A percentile compares a stretch with the other conserved stretches of the same genome.
Conservation (phyloP, 768 basidiomycete species). For the Leucosporidium creatinivorum region DNA sequence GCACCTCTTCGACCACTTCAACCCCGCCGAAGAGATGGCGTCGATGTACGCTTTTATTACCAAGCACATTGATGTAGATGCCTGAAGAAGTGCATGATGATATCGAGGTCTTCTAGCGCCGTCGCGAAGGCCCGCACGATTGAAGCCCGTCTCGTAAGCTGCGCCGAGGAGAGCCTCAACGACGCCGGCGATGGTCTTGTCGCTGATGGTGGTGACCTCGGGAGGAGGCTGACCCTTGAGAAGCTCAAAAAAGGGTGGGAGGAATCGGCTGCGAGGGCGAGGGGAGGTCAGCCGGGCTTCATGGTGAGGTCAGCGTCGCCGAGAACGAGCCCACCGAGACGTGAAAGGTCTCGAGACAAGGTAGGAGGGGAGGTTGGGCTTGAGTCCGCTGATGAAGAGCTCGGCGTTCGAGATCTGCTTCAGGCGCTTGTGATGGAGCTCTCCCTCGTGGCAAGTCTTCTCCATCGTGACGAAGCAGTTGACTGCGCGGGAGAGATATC, state of each 20-base stretch:
- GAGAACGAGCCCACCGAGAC: background rate
- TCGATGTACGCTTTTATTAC: background rate
- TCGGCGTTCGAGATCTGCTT: slow-evolving; percentile 67
- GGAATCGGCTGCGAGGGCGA: background rate
- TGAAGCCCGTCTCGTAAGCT: slow-evolving; percentile 12
- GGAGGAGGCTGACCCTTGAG: background rate
- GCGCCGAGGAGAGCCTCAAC: slow-evolving; percentile 1
- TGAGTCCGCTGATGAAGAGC: slow-evolving; percentile 47
- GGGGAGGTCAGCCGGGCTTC: too few species aligned
- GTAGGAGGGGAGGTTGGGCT: slow-evolving; percentile 1
- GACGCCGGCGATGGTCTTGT: slow-evolving; percentile 11
- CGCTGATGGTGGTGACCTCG: background rate
- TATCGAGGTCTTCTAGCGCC: too few species aligned
- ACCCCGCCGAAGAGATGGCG: background rate
- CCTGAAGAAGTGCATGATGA: too few species aligned
- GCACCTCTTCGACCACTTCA: background rate
- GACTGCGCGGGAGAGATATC: too few species aligned
- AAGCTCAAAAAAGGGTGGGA: slow-evolving; percentile 7
- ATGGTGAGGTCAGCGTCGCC: too few species aligned
- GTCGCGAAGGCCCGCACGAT: background rate
- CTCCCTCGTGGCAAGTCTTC: slow-evolving; percentile 56
- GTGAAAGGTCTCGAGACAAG: slow-evolving; percentile 14
- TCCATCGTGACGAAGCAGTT: slow-evolving; percentile 62
- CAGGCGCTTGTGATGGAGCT: slow-evolving; percentile 60
- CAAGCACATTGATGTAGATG: background rate